Base-by-base conservation (phyloP, 148 eudicot genomes). In the Diospyros lotus region DNA sequence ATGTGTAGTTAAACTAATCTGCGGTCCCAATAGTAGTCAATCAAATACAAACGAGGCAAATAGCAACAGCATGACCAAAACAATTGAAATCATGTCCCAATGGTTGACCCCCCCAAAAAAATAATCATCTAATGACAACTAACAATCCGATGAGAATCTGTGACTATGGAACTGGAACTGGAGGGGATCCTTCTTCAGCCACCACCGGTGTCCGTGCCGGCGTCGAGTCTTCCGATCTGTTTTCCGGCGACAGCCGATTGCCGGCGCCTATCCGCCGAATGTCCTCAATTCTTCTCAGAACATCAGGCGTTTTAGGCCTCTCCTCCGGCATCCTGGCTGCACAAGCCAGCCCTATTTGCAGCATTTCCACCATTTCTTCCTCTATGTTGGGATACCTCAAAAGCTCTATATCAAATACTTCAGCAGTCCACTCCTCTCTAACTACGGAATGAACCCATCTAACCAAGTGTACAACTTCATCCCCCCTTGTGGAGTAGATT, bases 361-460 rank as follows among this genome's bases (percentile, higher is more conserved):
- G 55, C 92, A 93, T 84, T 69, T 85, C 80, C 44, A 93, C 94
- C 97, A 93, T 85, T 59, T 93, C 94, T 72, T 91, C 94, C 78
- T 91, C 94, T 46, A 87, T 81, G 63, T 89, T 86, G 0, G 94
- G 89, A 60, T 73, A 87, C 84, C 70, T 85, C 73, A 91, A 61
- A 28, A 93, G 88, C 84, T 88, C 94, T 14, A 88, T 72, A 79
- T 93, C 98, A 75, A 93, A 93, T 13, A 93, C 98, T 78, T 93
- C 98, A 18, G 90, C 90, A 1, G 98, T 93, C 98, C 98, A 93
- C 80, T 93, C 98, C 75, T 93, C 98, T 64, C 92, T 80, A 10
- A 93, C 96, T 12, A 93, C 96, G 8, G 96, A 91, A 46, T 85
- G 77, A 50, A 93, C 97, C 98, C 98, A 93, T 77, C 87, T 80